These are phyloP conservation scores for Russula abietina DNA, from an alignment of 768 basidiomycete genomes.

Conservation along the genomic window DNA sequence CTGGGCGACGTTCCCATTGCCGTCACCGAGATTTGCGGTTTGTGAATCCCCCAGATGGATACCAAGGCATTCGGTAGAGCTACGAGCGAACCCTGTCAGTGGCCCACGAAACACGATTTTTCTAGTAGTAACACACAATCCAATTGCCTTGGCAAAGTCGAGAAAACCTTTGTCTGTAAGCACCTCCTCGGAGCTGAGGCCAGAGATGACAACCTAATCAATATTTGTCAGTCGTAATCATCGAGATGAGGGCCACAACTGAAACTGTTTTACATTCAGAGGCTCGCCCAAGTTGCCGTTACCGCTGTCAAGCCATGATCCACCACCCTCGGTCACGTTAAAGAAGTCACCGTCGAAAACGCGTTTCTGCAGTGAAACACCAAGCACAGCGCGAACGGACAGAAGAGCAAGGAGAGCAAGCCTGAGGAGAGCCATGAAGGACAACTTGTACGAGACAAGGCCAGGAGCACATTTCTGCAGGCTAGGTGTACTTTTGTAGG, in stretches of 20 bases:
- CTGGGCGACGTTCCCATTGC: slow-evolving; percentile 41
- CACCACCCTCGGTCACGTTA: slow-evolving; percentile 34
- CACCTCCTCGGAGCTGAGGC: slow-evolving; percentile 49
- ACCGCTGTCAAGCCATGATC: slow-evolving; percentile 41
- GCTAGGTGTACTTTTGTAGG: neutral
- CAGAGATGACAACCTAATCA: slow-evolving; percentile 57
- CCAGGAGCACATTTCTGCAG: too few species aligned
- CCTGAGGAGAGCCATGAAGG: slow-evolving; percentile 13
- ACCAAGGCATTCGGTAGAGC: slow-evolving; percentile 37
- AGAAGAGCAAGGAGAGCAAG: slow-evolving; percentile 19
- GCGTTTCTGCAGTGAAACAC: neutral
- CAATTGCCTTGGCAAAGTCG: slow-evolving; percentile 56
- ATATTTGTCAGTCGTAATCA: neutral
- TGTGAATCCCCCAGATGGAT: slow-evolving; percentile 32
- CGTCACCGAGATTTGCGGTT: slow-evolving; percentile 46
- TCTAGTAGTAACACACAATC: slow-evolving; percentile 42
- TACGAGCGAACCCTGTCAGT: slow-evolving; percentile 32
- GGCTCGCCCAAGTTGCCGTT: slow-evolving; percentile 38
- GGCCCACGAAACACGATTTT: neutral
- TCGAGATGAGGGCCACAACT: neutral
- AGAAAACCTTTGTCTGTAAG: slow-evolving; percentile 51
- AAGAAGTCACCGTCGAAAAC: slow-evolving; percentile 31
- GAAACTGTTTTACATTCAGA: slow-evolving; percentile 35
- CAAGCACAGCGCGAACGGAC: slow-evolving; percentile 12
- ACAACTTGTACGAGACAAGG: neutral